Conservation (phyloP, 1,139 yeast species). For the Pichia sp. region DNA sequence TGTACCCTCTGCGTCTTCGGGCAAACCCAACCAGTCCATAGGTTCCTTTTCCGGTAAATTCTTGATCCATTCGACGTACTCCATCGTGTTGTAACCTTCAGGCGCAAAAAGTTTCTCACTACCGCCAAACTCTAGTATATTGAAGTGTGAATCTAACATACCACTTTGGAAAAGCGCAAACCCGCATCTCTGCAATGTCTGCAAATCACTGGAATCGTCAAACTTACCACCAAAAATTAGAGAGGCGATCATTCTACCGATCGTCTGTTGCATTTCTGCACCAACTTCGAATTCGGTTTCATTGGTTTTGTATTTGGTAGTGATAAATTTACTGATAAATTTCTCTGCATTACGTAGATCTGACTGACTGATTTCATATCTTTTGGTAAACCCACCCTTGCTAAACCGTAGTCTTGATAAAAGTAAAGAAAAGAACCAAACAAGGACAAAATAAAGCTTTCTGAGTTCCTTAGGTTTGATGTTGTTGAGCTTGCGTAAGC, state of each 20-base stretch:
- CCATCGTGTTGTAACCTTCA: constrained; percentile 37
- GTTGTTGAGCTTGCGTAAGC: constrained; percentile 22
- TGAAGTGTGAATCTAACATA: constrained; percentile 36
- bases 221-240: constrained; percentile 73
- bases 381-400: constrained; percentile 58
- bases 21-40: constrained; percentile 60
- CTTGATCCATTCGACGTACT: constrained; percentile 43
- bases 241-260: constrained; percentile 24
- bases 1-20: constrained; percentile 31
- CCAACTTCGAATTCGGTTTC: constrained; percentile 46
- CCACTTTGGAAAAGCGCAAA: constrained; percentile 32
- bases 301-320: background rate
- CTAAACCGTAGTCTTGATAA: constrained; percentile 55
- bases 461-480: constrained; percentile 41
- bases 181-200: constrained; percentile 31
- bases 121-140: constrained; percentile 34
- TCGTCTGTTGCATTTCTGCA: constrained; percentile 44
- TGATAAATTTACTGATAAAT: constrained; percentile 43
- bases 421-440: constrained; percentile 68
- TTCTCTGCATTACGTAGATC: constrained; percentile 55
- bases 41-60: constrained; percentile 56
- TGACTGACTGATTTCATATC: constrained; percentile 69
- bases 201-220: constrained; percentile 43
- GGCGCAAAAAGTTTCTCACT: constrained; percentile 39
- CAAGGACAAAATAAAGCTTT: constrained; percentile 49